phyloP scores from a whole-genome alignment of 2,329 filamentous ascomycete species.

The Biscogniauxia mediterranea region DNA sequence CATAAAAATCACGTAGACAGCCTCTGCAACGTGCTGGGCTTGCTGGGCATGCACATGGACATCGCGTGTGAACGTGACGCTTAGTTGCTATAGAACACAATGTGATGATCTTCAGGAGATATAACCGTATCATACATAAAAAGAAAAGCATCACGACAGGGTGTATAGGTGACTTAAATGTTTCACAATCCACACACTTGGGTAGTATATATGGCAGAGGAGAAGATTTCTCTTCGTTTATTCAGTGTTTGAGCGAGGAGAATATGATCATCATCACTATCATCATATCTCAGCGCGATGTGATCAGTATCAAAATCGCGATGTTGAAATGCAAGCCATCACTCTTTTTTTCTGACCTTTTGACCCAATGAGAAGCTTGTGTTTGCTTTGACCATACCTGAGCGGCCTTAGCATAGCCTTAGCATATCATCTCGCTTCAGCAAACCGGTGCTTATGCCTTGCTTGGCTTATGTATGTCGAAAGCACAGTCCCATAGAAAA shows the following conservation, averaged over 20 bases:
- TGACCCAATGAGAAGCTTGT: background rate
- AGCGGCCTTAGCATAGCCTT: background rate
- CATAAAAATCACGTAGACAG: too few relatives aligned
- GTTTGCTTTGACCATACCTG: background rate
- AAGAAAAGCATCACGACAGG: background rate
- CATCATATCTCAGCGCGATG: too few relatives aligned
- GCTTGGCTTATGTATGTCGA: background rate
- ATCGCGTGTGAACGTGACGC: background rate
- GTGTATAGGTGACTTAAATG: background rate
- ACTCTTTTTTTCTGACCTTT: too few relatives aligned
- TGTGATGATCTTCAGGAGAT: background rate
- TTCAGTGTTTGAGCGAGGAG: too few relatives aligned
- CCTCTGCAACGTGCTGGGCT: too few relatives aligned
- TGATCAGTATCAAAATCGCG: too few relatives aligned
- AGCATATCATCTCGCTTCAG: background rate
- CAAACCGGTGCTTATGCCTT: background rate
- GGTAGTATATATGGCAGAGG: too few relatives aligned
- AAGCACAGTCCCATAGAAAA: background rate
- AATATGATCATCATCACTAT: too few relatives aligned
- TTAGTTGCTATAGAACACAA: background rate
- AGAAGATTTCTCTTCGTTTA: too few relatives aligned
- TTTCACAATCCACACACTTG: background rate
- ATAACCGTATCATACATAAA: background rate
- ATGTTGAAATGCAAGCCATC: too few relatives aligned
- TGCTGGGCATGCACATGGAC: background rate